phyloP scores from a whole-genome alignment of 2,329 filamentous ascomycete species.

The Eutypa lata region DNA sequence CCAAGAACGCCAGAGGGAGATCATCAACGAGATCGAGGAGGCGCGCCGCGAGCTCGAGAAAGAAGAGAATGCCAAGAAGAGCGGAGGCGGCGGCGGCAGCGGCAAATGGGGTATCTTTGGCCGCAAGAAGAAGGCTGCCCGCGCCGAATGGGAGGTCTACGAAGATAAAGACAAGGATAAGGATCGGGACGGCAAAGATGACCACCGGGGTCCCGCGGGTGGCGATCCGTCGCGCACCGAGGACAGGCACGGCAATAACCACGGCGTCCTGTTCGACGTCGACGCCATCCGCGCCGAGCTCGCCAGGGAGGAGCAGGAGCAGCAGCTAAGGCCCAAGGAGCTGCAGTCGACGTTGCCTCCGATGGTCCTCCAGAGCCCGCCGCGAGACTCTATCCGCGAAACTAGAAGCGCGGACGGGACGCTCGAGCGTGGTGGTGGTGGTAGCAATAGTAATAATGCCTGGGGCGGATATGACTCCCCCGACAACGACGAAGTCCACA shows the following conservation, averaged over 20 bases:
- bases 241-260: conserved; percentile 49
- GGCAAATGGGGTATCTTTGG: conserved; percentile 64
- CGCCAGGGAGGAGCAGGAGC: conserved; percentile 56
- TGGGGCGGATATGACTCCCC: conserved; percentile 19
- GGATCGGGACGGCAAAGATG: conserved; percentile 92
- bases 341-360: conserved; percentile 85
- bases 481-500: conserved; percentile 56
- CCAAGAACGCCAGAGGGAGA: conserved; percentile 77
- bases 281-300: conserved; percentile 89
- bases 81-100: conserved; percentile 32
- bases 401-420: conserved; percentile 44
- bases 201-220: conserved; percentile 33
- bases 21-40: conserved; percentile 96
- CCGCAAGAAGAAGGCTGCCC: conserved; percentile 74
- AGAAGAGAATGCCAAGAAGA: conserved; percentile 65
- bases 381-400: conserved; percentile 37
- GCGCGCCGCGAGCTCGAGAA: conserved; percentile 82
- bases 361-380: conserved; percentile 44
- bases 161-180: conserved; percentile 59
- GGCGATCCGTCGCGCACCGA: conserved; percentile 32
- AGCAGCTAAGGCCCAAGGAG: conserved; percentile 64
- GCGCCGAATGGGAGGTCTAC: conserved; percentile 93
- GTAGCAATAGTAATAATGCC: conserved; percentile 16
- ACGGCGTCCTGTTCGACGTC: conserved; percentile 83
- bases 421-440: conserved; percentile 11